Evolutionary conservation across 441 rosid species (phyloP).

Genomic region (Populus trichocarpa): DNA sequence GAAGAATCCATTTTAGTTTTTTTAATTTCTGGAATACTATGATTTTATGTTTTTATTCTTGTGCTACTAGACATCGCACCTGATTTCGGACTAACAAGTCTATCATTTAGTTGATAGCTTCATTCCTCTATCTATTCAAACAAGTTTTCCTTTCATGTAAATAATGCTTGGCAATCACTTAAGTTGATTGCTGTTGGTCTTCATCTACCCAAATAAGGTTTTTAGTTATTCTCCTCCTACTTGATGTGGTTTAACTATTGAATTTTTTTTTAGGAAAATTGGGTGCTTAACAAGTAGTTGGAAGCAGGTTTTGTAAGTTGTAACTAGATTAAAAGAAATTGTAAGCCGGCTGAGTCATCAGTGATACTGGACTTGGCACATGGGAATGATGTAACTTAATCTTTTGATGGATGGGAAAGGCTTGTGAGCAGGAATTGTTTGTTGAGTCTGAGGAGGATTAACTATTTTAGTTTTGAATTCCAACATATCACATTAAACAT

Average conservation of each 20-base stretch:
- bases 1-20: not conserved
- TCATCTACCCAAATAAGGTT: not conserved
- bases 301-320: not conserved
- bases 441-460: no score
- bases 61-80: not conserved
- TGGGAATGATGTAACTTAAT: not conserved
- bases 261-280: not conserved
- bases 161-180: not conserved
- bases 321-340: not conserved
- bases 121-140: not conserved
- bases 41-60: not conserved
- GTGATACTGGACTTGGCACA: not conserved
- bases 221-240: not conserved
- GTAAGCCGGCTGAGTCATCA: not conserved
- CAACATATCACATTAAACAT: not conserved
- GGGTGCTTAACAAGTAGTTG: not conserved
- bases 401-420: slow-evolving; percentile 1
- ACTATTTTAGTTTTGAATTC: no score
- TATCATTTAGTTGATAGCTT: not conserved
- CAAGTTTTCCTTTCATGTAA: not conserved
- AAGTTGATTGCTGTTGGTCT: not conserved
- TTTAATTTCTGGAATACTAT: no score
- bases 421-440: not conserved
- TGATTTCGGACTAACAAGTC: not conserved
- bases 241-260: not conserved